Percentiles rank a stretch among this genome's conserved stretches.
These are phyloP conservation scores for Heliosperma pusillum DNA, from an alignment of 148 eudicot genomes.

Conservation along the genomic window DNA sequence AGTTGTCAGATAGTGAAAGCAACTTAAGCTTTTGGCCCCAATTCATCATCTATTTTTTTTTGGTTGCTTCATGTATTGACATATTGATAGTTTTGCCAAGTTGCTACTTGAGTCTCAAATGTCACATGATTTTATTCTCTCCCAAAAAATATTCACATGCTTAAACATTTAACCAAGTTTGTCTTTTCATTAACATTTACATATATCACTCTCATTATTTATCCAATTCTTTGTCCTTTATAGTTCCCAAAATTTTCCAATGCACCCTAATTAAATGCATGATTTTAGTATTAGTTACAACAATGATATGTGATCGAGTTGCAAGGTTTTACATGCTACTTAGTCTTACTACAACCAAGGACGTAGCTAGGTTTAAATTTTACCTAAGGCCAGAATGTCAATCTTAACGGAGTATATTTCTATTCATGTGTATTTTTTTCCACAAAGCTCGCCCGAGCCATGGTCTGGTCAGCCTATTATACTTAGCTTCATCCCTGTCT, in stretches of 20 bases:
- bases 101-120: slow-evolving; percentile 9
- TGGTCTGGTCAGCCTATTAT: too few relatives aligned
- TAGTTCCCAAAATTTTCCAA: background rate
- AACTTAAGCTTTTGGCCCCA: slow-evolving; percentile 20
- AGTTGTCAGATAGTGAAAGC: slow-evolving; percentile 25
- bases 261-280: background rate
- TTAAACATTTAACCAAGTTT: background rate
- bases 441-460: too few relatives aligned
- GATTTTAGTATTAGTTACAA: background rate
- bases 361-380: too few relatives aligned
- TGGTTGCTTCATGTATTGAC: slow-evolving; percentile 4
- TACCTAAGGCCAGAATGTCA: too few relatives aligned
- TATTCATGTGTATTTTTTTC: too few relatives aligned
- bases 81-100: slow-evolving; percentile 14
- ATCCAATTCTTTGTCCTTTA: background rate
- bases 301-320: too few relatives aligned
- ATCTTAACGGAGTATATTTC: too few relatives aligned
- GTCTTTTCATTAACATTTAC: background rate
- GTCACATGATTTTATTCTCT: slow-evolving; percentile 24
- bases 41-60: slow-evolving; percentile 11
- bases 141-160: slow-evolving; percentile 1
- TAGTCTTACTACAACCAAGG: too few relatives aligned
- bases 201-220: slow-evolving; percentile 4
- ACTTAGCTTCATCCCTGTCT: too few relatives aligned
- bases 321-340: too few relatives aligned